Percentiles rank a stretch among this genome's conserved stretches.
Conservation (phyloP, 1,284 basidiomycete species). For the Puccinia coronata region DNA sequence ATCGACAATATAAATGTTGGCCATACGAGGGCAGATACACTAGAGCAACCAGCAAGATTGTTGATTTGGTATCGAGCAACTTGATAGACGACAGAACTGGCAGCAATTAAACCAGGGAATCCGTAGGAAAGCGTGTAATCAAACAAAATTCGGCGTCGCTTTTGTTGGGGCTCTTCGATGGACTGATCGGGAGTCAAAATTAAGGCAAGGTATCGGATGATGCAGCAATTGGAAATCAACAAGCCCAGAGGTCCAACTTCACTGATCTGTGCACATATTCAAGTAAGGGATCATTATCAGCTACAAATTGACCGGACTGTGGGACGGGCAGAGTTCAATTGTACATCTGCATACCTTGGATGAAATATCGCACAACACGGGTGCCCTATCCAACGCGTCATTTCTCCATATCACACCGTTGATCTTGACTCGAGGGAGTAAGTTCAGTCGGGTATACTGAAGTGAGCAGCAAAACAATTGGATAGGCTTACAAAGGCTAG, state of each 20-base stretch:
- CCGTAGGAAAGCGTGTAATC: slow-evolving; percentile 19
- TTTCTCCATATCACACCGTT: slow-evolving; percentile 32
- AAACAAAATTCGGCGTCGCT: slow-evolving; percentile 12
- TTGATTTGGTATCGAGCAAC: slow-evolving; percentile 21
- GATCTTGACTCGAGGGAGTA: background rate
- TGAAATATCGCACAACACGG: slow-evolving; percentile 35
- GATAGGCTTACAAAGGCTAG: slow-evolving; percentile 14
- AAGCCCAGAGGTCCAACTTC: slow-evolving; percentile 27
- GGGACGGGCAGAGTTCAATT: background rate
- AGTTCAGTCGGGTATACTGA: background rate
- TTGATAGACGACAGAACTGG: background rate
- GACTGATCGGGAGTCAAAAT: slow-evolving; percentile 17
- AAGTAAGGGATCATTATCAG: background rate
- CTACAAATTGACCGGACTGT: too few species aligned
- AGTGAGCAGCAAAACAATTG: background rate
- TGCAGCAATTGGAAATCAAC: slow-evolving; percentile 27
- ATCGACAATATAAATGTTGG: slow-evolving; percentile 22
- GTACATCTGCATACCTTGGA: background rate
- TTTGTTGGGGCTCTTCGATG: background rate
- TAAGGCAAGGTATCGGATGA: slow-evolving; percentile 26
- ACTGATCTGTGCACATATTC: background rate
- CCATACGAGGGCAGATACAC: slow-evolving; percentile 18
- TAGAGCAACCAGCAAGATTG: slow-evolving; percentile 21
- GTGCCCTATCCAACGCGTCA: slow-evolving; percentile 28
- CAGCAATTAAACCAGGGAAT: background rate